Base-by-base conservation (phyloP, 805 yeast species). In the Starmerella floris region DNA sequence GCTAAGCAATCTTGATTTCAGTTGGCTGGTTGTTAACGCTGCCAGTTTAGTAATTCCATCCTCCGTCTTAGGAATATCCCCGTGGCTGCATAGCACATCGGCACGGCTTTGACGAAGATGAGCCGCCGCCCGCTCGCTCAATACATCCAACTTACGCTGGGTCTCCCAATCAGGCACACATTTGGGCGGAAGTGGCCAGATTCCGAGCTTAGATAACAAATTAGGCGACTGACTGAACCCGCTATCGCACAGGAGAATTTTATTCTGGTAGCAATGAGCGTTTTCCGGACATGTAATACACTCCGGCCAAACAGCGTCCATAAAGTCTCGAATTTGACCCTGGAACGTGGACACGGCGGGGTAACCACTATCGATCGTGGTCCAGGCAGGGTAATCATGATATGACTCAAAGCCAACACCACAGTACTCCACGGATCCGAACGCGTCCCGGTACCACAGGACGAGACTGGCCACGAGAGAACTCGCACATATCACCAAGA, bases 251-350 rank as follows among this genome's bases (percentile, higher is more conserved):
- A 70, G 75, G 8, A 82, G 55, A 40, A 69, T 64, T 52, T 80
- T 64, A 35, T 68, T 57, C 21, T 75, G 73, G 49, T 69, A 74
- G 61, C 97, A 88, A 30, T 73, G 65, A 0, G 87, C 91, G 61
- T 87, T 77, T 3, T 68, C 71, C 2, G 97, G 96, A 57, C 97
- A 88, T 22, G 72, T 72, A 3, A 72, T 62, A 62, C 98, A 88
- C 19, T 32, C 40, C 13, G 54, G 54, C 42, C 51, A 41, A 23
- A 32, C 42, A 4, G 23, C 38, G 37, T 50, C 54, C 43, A 51
- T 37, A 8, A 28, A 27, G n/a, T 33, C 45, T 19, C 51, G 41
- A 19, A 37, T 37, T 11, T 16, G 10, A 20, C 39, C 33, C 46
- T 47, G 51, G 10, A 38, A 21, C 10, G 19, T 17, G 23, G 35